phyloP scores from a whole-genome alignment of 129 eudicot species.

The Artemisia annua region DNA sequence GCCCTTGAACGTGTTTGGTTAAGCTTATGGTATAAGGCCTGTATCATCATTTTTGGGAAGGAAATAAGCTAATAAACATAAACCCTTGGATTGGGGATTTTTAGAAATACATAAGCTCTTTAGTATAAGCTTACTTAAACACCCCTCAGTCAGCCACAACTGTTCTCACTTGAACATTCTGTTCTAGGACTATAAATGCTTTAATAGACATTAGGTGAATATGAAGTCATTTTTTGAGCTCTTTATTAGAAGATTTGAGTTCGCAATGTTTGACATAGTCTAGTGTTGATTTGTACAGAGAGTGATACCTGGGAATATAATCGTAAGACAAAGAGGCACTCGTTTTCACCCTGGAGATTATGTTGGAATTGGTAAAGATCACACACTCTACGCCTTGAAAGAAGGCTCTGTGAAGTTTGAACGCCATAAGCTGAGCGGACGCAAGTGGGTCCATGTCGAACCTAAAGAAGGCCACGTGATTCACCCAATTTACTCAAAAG shows the following conservation, averaged over 20 bases:
- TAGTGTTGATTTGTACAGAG: slow-evolving; percentile 46
- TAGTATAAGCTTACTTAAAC: too few species aligned
- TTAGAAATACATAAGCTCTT: too few species aligned
- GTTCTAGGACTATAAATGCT: too few species aligned
- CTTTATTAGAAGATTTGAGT: neutral
- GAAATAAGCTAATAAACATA: too few species aligned
- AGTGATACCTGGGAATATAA: slow-evolving; percentile 93
- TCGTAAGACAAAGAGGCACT: slow-evolving; percentile 90
- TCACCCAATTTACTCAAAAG: slow-evolving; percentile 61
- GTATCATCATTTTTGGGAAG: too few species aligned
- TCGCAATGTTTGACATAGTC: slow-evolving; percentile 2
- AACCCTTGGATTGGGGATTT: too few species aligned
- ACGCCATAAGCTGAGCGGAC: slow-evolving; percentile 70
- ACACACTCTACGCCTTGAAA: slow-evolving; percentile 83
- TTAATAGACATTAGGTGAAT: neutral
- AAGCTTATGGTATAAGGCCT: too few species aligned
- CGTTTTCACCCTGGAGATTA: slow-evolving; percentile 95
- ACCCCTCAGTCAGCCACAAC: too few species aligned
- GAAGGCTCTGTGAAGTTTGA: slow-evolving; percentile 93
- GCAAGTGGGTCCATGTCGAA: slow-evolving; percentile 93
- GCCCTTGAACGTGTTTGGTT: too few species aligned
- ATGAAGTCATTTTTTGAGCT: neutral
- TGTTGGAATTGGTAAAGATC: slow-evolving; percentile 93
- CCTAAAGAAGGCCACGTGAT: slow-evolving; percentile 80
- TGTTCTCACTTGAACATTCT: too few species aligned